Evolutionary conservation across 78 protist species (phyloP).

Genomic region (Blattamonas nauphoetae): DNA sequence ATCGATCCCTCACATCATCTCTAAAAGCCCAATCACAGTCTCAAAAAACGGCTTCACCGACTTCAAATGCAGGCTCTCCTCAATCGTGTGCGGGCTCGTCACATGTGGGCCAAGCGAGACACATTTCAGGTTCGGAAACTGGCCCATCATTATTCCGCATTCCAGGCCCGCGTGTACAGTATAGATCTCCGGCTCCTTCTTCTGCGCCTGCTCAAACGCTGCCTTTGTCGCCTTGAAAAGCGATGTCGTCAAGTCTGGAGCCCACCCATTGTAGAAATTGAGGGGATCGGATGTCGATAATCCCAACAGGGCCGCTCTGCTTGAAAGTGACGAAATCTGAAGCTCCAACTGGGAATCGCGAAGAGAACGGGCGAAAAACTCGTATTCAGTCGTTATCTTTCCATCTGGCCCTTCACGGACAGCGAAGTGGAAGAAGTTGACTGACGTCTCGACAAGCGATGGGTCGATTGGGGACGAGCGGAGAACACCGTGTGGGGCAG

Average conservation of each 20-base stretch:
- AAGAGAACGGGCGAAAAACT: conserved; percentile 5
- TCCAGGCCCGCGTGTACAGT: conserved; percentile 23
- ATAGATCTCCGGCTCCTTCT: conserved; percentile 21
- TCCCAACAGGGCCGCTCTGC: background rate
- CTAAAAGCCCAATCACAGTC: too few species aligned
- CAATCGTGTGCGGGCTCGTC: background rate
- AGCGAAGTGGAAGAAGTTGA: background rate
- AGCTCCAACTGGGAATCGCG: background rate
- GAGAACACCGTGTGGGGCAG: conserved; percentile 11
- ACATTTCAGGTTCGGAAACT: background rate
- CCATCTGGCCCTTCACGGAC: background rate
- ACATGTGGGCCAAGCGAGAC: conserved; percentile 15
- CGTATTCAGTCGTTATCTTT: background rate
- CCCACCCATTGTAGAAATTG: conserved; percentile 1
- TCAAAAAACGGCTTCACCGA: background rate
- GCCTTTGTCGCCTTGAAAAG: background rate
- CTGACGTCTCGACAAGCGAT: background rate
- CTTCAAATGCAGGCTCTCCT: conserved; percentile 6
- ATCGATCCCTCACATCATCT: too few species aligned
- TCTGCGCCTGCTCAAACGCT: background rate
- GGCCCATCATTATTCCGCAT: conserved; percentile 2
- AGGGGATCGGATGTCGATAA: background rate
- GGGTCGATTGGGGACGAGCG: background rate
- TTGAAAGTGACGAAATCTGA: background rate
- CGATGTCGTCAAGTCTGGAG: background rate